These are phyloP conservation scores for Parsonsia alboflavescens DNA, from an alignment of 257 asterid genomes.

Conservation along the genomic window DNA sequence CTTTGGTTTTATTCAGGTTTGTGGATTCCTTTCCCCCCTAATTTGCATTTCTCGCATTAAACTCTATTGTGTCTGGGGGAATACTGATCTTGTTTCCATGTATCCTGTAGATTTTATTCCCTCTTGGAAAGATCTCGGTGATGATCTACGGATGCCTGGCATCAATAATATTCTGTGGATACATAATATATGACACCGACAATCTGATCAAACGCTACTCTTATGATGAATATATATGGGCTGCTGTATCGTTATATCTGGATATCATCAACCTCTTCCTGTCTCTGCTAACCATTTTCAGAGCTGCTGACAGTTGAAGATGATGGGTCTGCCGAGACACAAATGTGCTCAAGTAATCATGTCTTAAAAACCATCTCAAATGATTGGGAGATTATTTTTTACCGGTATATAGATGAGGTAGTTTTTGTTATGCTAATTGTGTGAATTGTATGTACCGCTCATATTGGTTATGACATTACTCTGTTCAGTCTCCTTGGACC, in stretches of 20 bases:
- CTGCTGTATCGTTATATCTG: conserved; percentile 42
- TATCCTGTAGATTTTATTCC: conserved; percentile 45
- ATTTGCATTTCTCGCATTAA: neutral
- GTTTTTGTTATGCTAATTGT: neutral
- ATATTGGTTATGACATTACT: neutral
- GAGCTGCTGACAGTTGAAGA: conserved; percentile 27
- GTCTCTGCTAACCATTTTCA: conserved; percentile 24
- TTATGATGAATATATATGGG: conserved; percentile 61
- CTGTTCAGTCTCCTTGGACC: neutral
- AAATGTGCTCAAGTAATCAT: neutral
- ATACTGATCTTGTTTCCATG: neutral
- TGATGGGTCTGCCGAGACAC: neutral
- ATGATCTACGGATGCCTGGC: conserved; percentile 37
- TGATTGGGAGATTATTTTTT: neutral
- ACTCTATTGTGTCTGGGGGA: too few species aligned
- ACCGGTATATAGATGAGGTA: neutral
- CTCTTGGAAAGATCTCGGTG: conserved; percentile 36
- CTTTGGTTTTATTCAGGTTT: conserved; percentile 50
- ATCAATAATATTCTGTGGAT: conserved; percentile 39
- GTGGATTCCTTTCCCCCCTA: neutral
- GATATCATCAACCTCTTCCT: conserved; percentile 52
- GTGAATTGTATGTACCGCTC: neutral
- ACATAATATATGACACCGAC: conserved; percentile 46
- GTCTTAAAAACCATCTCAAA: neutral
- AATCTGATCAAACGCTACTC: conserved; percentile 41